A percentile compares a stretch with the other conserved stretches of the same genome.
Conservation (phyloP, 2,329 filamentous ascomycete genomes). For the Nemania abortiva region DNA sequence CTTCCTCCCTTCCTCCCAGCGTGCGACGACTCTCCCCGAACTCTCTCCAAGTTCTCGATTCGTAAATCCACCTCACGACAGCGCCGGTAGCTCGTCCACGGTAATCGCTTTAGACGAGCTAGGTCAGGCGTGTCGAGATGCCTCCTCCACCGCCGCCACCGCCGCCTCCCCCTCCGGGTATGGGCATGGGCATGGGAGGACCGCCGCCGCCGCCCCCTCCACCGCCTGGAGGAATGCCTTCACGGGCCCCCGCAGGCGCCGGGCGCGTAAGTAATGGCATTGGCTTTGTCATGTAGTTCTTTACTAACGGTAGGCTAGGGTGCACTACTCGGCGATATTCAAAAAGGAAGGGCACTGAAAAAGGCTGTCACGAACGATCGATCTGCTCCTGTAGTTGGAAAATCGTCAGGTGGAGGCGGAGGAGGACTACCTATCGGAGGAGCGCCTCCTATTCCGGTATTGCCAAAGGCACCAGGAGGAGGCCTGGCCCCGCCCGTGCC, state of each 20-base stretch:
- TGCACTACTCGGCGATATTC: constrained; percentile 88
- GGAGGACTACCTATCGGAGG: constrained; percentile 74
- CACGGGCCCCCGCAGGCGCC: constrained; percentile 66
- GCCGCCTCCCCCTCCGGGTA: constrained; percentile 78
- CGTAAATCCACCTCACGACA: background rate
- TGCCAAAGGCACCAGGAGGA: constrained; percentile 64
- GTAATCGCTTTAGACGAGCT: constrained; percentile 4
- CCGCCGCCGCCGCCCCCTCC: constrained; percentile 76
- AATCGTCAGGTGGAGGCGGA: constrained; percentile 62
- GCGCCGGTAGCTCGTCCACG: background rate
- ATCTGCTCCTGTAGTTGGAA: constrained; percentile 80
- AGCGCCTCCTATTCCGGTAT: constrained; percentile 83
- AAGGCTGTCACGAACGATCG: constrained; percentile 93
- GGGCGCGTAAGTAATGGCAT: constrained; percentile 68
- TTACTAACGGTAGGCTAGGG: constrained; percentile 65
- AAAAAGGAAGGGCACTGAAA: constrained; percentile 82
- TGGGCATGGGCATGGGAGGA: constrained; percentile 62
- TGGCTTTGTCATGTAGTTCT: background rate
- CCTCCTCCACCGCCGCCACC: constrained; percentile 74
- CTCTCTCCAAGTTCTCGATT: constrained; percentile 2
- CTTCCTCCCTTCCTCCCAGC: too few species aligned
- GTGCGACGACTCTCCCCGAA: background rate
- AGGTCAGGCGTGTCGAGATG: constrained; percentile 50
- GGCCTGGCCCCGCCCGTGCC: constrained; percentile 79
- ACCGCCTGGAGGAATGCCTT: constrained; percentile 71